phyloP scores from a whole-genome alignment of 179 eudicot genomes.

The Amaranthus tricolor region DNA sequence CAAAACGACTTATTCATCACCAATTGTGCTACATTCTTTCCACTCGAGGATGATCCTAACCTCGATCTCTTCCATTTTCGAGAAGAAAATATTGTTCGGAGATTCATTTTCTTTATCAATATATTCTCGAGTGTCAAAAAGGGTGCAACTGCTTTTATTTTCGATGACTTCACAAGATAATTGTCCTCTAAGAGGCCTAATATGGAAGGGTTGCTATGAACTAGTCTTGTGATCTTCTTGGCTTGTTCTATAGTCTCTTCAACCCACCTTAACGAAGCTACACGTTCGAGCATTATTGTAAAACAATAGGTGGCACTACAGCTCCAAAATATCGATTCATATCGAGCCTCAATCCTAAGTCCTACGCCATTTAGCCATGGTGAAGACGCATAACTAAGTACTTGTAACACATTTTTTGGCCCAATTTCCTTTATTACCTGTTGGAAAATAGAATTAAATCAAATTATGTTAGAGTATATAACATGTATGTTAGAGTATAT shows the following conservation, averaged over 20 bases:
- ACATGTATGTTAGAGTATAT: no score
- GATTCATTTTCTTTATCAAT: slow-evolving; percentile 9
- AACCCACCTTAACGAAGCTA: slow-evolving; percentile 17
- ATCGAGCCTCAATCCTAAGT: slow-evolving; percentile 23
- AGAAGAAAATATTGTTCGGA: slow-evolving; percentile 25
- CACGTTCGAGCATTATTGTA: slow-evolving; percentile 32
- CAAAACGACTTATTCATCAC: slow-evolving; percentile 29
- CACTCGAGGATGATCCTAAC: slow-evolving; percentile 22
- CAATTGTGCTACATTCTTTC: slow-evolving; percentile 22
- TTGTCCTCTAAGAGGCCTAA: slow-evolving; percentile 22
- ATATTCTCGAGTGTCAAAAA: slow-evolving; percentile 39
- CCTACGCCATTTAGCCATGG: slow-evolving; percentile 32
- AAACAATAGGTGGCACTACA: slow-evolving; percentile 39
- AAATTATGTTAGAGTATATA: no score
- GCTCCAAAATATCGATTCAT: slow-evolving; percentile 37
- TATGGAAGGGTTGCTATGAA: slow-evolving; percentile 27
- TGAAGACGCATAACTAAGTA: slow-evolving; percentile 31
- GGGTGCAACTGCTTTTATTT: slow-evolving; percentile 22
- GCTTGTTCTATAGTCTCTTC: slow-evolving; percentile 28
- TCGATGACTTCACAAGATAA: slow-evolving; percentile 30
- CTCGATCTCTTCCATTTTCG: slow-evolving; percentile 20
- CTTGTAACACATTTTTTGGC: slow-evolving; percentile 35
- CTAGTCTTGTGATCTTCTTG: slow-evolving; percentile 34
- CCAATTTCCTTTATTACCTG: slow-evolving; percentile 32
- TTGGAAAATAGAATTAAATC: not conserved